Base-by-base conservation (phyloP, 2,329 filamentous ascomycete genomes). In the Phyllosticta citribraziliensis region DNA sequence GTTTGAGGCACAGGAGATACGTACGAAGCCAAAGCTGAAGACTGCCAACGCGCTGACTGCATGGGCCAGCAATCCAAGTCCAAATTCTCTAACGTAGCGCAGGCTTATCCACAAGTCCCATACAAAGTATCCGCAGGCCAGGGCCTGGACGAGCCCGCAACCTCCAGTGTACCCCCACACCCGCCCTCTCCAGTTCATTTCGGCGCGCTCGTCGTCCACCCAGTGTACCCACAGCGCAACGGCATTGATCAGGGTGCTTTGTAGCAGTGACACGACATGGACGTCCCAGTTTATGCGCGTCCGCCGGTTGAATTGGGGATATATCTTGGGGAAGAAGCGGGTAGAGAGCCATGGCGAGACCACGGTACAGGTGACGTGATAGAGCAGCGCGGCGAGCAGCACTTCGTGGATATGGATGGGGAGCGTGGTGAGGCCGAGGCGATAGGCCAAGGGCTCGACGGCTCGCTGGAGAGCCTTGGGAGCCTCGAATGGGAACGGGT, bases 281-380 rank as follows among this genome's bases (percentile, higher is more conserved):
- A 91, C 87, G 72, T 95, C 85, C 90, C 90, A 94, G 79, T 88
- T 94, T 64, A 91, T 79, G 70, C 81, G 82, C 61, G 87, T 89
- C 60, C 82, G 80, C 25, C 78, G 75, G 56, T 84, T 82, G 66
- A 90, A 80, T 55, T 75, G 74, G 33, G 78, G 72, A 75, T 94
- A 94, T 66, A 82, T 79, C 54, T 78, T 70, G 19, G 87, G 84
- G 65, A 88, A 85, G 63, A 91, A 72, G 61, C 77, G 69, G 54
- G 75, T 78, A 35, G 88, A 91, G 40, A 92, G 59, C 51, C 79
- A 69, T 6, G 90, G 90, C 57, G 89, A 88, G 64, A 91, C 69
- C 63, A 84, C 80, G 66, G 79, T 78, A 73, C 86, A 84, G 70
- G 89, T 81, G 68, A 85, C 73, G 58, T 86, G 84, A 77, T 95